Conservation (phyloP, 768 basidiomycete genomes). For the Leccinum obscurum region DNA sequence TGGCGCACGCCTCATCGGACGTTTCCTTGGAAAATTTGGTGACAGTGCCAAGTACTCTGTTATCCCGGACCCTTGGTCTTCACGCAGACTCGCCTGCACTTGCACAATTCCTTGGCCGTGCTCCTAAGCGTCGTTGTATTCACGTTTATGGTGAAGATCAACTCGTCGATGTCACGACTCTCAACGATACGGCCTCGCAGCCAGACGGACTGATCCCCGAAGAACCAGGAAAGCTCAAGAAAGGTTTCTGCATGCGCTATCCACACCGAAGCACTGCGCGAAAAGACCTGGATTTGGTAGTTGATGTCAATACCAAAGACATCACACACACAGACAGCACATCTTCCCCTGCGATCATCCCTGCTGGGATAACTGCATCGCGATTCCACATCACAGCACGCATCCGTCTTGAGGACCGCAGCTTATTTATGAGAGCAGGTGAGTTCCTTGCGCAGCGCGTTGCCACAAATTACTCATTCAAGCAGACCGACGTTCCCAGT, state of each 20-base stretch:
- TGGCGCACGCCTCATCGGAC: slow-evolving; percentile 2
- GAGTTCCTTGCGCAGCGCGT: slow-evolving; percentile 7
- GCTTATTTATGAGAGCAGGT: slow-evolving; percentile 45
- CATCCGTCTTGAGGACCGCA: slow-evolving; percentile 43
- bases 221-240: slow-evolving; percentile 5
- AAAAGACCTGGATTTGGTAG: slow-evolving; percentile 34
- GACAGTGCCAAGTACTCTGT: slow-evolving; percentile 35
- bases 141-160: slow-evolving; percentile 36
- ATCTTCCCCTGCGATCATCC: slow-evolving; percentile 4
- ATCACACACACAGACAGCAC: neutral
- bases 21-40: slow-evolving; percentile 6
- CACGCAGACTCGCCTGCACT: slow-evolving; percentile 53
- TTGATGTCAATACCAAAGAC: slow-evolving; percentile 9
- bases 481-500: slow-evolving; percentile 35
- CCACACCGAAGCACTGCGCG: slow-evolving; percentile 43
- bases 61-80: slow-evolving; percentile 49
- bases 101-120: slow-evolving; percentile 49
- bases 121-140: slow-evolving; percentile 43
- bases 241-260: slow-evolving; percentile 39
- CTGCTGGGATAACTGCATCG: slow-evolving; percentile 25
- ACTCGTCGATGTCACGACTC: slow-evolving; percentile 34
- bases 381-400: slow-evolving; percentile 50
- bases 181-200: slow-evolving; percentile 7
- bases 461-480: slow-evolving; percentile 7
- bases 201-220: neutral